A percentile compares a stretch with the other conserved stretches of the same genome.
These are phyloP conservation scores for Spathaspora sp. DNA, from an alignment of 1,139 yeast species.

Conservation along the genomic window DNA sequence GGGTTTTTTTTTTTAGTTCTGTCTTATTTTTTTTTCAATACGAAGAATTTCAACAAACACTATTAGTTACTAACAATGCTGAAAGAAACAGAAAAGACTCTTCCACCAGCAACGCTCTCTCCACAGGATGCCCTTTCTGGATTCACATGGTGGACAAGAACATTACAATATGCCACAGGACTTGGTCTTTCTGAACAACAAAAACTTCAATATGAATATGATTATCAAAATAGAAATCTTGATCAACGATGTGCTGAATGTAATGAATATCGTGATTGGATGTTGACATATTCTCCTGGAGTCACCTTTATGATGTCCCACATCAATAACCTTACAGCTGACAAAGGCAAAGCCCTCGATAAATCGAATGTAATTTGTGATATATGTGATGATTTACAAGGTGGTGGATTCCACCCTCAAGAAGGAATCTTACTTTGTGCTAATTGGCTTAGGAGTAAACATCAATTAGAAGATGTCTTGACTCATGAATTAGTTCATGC, in stretches of 20 bases:
- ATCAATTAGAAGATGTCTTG: slow-evolving; percentile 86
- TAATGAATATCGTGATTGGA: slow-evolving; percentile 75
- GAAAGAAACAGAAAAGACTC: slow-evolving; percentile 1
- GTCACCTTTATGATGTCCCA: slow-evolving; percentile 88
- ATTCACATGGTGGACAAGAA: slow-evolving; percentile 82
- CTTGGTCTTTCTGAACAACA: slow-evolving; percentile 59
- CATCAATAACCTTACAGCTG: slow-evolving; percentile 68
- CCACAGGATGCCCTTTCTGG: slow-evolving; percentile 36
- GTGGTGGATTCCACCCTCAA: slow-evolving; percentile 94
- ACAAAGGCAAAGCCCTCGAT: slow-evolving; percentile 18
- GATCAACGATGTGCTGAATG: slow-evolving; percentile 63
- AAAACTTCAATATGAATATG: slow-evolving; percentile 57
- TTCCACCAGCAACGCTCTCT: slow-evolving; percentile 15
- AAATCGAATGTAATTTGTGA: slow-evolving; percentile 68
- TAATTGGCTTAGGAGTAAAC: slow-evolving; percentile 72
- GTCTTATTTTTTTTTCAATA: not conserved
- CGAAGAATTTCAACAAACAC: too few relatives aligned
- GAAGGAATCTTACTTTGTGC: slow-evolving; percentile 85
- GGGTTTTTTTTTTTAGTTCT: not conserved
- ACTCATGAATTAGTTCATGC: slow-evolving; percentile 94
- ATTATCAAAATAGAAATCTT: slow-evolving; percentile 46
- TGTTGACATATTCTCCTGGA: slow-evolving; percentile 76
- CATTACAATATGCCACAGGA: slow-evolving; percentile 72
- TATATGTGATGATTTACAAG: slow-evolving; percentile 79
- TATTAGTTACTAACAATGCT: not conserved